Conservation (phyloP, 768 basidiomycete genomes). For the Russula sp. region DNA sequence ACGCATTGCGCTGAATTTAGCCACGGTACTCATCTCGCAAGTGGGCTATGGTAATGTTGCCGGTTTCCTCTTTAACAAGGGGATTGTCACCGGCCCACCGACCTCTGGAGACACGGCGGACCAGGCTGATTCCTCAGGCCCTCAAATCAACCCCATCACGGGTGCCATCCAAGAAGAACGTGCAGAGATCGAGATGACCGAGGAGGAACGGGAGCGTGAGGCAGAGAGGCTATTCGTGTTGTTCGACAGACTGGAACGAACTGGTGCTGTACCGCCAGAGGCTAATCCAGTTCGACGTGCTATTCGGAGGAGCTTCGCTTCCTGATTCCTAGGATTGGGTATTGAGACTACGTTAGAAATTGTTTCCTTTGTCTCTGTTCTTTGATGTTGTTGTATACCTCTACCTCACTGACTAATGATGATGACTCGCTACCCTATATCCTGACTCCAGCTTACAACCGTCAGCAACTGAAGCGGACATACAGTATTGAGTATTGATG, state of each 20-base stretch:
- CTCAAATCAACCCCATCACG: constrained; percentile 77
- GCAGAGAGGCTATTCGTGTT: constrained; percentile 87
- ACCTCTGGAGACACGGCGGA: constrained; percentile 27
- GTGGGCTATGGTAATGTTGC: constrained; percentile 96
- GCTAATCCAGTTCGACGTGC: constrained; percentile 72
- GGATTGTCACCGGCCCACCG: constrained; percentile 60
- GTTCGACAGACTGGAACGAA: constrained; percentile 82
- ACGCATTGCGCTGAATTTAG: constrained; percentile 29
- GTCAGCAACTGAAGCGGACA: too few species aligned
- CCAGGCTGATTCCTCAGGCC: constrained; percentile 30
- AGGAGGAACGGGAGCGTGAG: constrained; percentile 92
- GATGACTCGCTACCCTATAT: background rate
- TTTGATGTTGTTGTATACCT: constrained; percentile 6
- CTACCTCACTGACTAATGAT: constrained; percentile 8
- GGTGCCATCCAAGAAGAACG: constrained; percentile 48
- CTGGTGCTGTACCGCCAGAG: constrained; percentile 54
- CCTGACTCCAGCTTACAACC: background rate
- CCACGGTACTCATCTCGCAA: constrained; percentile 62
- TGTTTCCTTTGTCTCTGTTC: background rate
- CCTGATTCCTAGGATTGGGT: constrained; percentile 1
- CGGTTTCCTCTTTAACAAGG: constrained; percentile 90
- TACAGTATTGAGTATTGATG: too few species aligned
- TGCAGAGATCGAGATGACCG: constrained; percentile 62
- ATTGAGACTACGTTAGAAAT: background rate
- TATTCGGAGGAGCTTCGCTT: constrained; percentile 41